Base-by-base conservation (phyloP, 306 rosid species). In the Gastrolobium villosum region DNA sequence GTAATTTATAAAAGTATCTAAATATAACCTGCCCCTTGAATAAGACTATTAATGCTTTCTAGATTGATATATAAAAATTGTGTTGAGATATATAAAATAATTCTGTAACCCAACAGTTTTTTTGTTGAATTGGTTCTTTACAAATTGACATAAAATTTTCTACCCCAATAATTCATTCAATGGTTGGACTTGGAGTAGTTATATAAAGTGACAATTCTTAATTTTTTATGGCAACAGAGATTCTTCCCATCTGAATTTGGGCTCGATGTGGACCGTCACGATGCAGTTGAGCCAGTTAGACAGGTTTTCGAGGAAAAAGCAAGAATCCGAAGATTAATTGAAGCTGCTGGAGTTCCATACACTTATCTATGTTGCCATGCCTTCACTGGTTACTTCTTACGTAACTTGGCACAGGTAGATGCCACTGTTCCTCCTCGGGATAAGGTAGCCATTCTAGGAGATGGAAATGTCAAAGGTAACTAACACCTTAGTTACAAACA, bases 181-280 rank as follows among this genome's bases (percentile, higher is more conserved):
- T 69, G 57, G 30, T 6, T 20, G 26, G 26, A 20, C 10, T 41
- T 48, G 31, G 50, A 3, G 10, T 43, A 6, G 9, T 41, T 73
- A 30, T 57, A 36, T 28, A 11, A 5, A 76, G 5, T 9, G 32
- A 36, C 36, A 5, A 34, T 36, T 56, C 2, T 36, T 26, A 41
- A 49, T 57, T 57, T 44, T 3, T 35, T 46, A 1, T 49, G 7
- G 45, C 1, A 20, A 48, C 40, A 87, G 85, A 87, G 84, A 44
- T 80, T 85, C 52, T 53, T 84, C 43, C 87, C 91, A 6, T 84
- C 88, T 6, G 91, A 84, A 40, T 87, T 84, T 76, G 87, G 91
- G 57, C 8, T 69, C 1, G 88, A 84, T 35, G 84, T 81, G 64
- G 90, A 84, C 31, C 82, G 78, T 54, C 76, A 78, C 10, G 59